Base-by-base conservation (phyloP, 805 yeast species). In the Yamadazyma scolyti region DNA sequence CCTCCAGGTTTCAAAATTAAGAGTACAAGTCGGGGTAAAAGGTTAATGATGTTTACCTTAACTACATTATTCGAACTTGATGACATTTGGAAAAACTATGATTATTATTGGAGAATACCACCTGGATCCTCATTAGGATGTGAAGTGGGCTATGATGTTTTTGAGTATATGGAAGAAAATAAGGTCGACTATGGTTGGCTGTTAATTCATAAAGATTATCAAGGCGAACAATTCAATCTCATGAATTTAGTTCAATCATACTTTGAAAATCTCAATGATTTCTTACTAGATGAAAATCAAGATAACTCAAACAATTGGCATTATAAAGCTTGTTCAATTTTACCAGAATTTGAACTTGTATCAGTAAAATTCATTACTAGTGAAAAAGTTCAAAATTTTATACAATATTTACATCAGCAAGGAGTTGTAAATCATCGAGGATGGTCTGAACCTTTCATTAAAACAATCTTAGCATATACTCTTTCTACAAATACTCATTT, bases 1-100 rank as follows among this genome's bases (percentile, higher is more conserved):
- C 39, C 52, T 13, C 39, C 30, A 16, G 33, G 39, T 7, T 49
- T 68, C 43, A 58, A 60, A 34, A 65, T 68, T 17, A 46, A 47
- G 16, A 43, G 41, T 16, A 32, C 40, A 6, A 42, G 36, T 23
- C 38, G 40, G 11, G 43, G 42, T 28, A 35, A 50, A 11, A 52
- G 44, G 30, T 40, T 50, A 39, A 42, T 54, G 21, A 33, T 56
- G 8, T 48, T 45, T 33, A 38, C 41, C 29, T 27, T 44, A 0
- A 54, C 55, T 2, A 46, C 47, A 16, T 44, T 52, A 26, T 51
- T 41, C 30, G 43, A 47, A 16, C 33, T 42, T 25, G 36, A 43
- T 20, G 40, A 33, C 12, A 26, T 50, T 28, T 38, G 51, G 51
- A 27, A 36, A 1, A 43, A 44, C 13, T 51, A 49, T 37, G 49